Conservation (phyloP, 345 rosid genomes). For the Noccaea caerulescens region DNA sequence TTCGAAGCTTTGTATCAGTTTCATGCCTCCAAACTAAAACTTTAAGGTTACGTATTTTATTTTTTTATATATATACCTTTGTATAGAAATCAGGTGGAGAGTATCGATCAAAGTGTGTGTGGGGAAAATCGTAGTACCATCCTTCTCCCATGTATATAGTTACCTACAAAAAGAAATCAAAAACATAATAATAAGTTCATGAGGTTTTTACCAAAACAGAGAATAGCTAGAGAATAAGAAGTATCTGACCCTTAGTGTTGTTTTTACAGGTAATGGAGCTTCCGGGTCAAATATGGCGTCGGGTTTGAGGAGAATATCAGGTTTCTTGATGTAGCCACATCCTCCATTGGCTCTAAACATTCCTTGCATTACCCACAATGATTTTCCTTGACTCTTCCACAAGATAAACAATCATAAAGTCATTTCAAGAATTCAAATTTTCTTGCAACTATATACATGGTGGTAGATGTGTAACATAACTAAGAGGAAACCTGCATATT, state of each 20-base stretch:
- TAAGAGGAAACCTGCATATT: slow-evolving; percentile 78
- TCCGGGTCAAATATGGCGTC: slow-evolving; percentile 62
- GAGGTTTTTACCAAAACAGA: slow-evolving; percentile 3
- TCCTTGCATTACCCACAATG: slow-evolving; percentile 92
- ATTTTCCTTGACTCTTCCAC: slow-evolving; percentile 79
- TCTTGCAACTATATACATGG: background rate
- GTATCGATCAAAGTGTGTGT: slow-evolving; percentile 76
- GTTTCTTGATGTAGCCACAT: slow-evolving; percentile 88
- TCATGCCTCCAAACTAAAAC: background rate
- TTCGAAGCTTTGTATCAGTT: slow-evolving; percentile 9
- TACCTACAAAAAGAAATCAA: slow-evolving; percentile 49
- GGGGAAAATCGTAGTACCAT: slow-evolving; percentile 72
- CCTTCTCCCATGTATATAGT: slow-evolving; percentile 92
- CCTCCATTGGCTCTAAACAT: slow-evolving; percentile 94
- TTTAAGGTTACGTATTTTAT: background rate
- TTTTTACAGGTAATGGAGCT: slow-evolving; percentile 54
- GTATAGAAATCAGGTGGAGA: slow-evolving; percentile 90
- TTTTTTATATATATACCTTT: slow-evolving; percentile 53
- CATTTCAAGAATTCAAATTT: slow-evolving; percentile 13
- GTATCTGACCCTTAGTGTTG: slow-evolving; percentile 67
- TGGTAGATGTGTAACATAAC: background rate
- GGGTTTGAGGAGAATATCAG: slow-evolving; percentile 61
- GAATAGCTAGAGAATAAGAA: background rate
- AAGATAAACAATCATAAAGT: slow-evolving; percentile 2
- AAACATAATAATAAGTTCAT: slow-evolving; percentile 6